phyloP scores from a whole-genome alignment of 2,329 filamentous ascomycete genomes.

The Xylaria sp. region DNA sequence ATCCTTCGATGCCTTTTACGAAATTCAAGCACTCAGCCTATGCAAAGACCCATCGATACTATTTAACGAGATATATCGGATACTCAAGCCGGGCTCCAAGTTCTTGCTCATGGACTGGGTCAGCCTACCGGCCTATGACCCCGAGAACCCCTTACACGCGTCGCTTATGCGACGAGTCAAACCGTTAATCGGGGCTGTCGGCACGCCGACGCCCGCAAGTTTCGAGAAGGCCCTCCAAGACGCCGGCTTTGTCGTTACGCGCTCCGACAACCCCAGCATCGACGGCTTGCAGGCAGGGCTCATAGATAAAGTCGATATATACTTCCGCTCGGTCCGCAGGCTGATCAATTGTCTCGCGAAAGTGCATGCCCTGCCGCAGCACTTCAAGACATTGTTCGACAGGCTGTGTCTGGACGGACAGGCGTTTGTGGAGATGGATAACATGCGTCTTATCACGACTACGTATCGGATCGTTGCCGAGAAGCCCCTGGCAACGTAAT shows the following conservation, averaged over 20 bases:
- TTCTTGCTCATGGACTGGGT: conserved; percentile 64
- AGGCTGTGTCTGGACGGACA: conserved; percentile 63
- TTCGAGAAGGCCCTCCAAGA: conserved; percentile 57
- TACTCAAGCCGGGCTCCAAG: conserved; percentile 61
- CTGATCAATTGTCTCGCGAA: conserved; percentile 60
- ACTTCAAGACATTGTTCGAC: conserved; percentile 65
- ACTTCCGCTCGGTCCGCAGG: conserved; percentile 62
- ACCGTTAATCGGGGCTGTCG: conserved; percentile 64
- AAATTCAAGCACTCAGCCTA: conserved; percentile 66
- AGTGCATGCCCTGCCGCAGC: conserved; percentile 57
- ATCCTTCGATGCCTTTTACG: conserved; percentile 64
- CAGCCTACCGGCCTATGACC: conserved; percentile 60
- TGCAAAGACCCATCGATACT: conserved; percentile 59
- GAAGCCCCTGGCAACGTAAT: conserved; percentile 47
- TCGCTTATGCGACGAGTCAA: conserved; percentile 65
- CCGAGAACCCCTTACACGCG: conserved; percentile 57
- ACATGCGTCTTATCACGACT: conserved; percentile 61
- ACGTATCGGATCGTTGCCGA: conserved; percentile 63
- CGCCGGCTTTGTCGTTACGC: conserved; percentile 59
- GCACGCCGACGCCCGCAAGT: conserved; percentile 60
- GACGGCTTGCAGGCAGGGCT: conserved; percentile 62
- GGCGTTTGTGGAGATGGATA: conserved; percentile 66
- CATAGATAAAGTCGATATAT: conserved; percentile 64
- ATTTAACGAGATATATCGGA: conserved; percentile 60
- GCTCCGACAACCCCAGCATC: conserved; percentile 63